Conservation (phyloP, 2,329 filamentous ascomycete species). For the Rutstroemia sydowiana region DNA sequence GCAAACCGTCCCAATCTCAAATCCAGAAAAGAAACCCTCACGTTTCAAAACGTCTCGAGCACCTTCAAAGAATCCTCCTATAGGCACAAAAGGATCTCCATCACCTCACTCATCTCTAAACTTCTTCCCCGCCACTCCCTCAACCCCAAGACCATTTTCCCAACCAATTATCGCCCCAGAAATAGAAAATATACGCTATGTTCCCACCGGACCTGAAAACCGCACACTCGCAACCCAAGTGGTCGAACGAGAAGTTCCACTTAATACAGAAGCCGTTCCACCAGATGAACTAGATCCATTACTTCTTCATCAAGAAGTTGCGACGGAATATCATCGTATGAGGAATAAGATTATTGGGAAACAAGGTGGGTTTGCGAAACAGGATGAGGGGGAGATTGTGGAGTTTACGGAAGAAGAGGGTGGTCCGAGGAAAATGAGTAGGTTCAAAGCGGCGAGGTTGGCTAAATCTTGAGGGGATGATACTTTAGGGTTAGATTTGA, state of each 20-base stretch:
- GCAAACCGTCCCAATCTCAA: constrained; percentile 13
- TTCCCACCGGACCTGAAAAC: constrained; percentile 33
- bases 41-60: constrained; percentile 36
- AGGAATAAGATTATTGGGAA: constrained; percentile 77
- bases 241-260: constrained; percentile 43
- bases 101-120: constrained; percentile 13
- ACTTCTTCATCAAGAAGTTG: constrained; percentile 68
- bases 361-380: constrained; percentile 72
- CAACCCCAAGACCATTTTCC: constrained; percentile 22
- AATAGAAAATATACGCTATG: constrained; percentile 15
- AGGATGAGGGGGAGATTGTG: constrained; percentile 56
- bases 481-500: too few species aligned
- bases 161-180: constrained; percentile 21
- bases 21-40: constrained; percentile 33
- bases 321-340: constrained; percentile 73
- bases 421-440: constrained; percentile 56
- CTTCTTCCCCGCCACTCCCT: constrained; percentile 20
- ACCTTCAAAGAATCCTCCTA: constrained; percentile 13
- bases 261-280: constrained; percentile 31
- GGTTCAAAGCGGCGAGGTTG: constrained; percentile 65
- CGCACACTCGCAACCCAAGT: constrained; percentile 52
- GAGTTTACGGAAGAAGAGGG: constrained; percentile 60
- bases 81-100: constrained; percentile 19
- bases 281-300: constrained; percentile 66
- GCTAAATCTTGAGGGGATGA: constrained; percentile 34